Conservation (phyloP, 2,329 filamentous ascomycete species). For the Fusarium xylarioides region DNA sequence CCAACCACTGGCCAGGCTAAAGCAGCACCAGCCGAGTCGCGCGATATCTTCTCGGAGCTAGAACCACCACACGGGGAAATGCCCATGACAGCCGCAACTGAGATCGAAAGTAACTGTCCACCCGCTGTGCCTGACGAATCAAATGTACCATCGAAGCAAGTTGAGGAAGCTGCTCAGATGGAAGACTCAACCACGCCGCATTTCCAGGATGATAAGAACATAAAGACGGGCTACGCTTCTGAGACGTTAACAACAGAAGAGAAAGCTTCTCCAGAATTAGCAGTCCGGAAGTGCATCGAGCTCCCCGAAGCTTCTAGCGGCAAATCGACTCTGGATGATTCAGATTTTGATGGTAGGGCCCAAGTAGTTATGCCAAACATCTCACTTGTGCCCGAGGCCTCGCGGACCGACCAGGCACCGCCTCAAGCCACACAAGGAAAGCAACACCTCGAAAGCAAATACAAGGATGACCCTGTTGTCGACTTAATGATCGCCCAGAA, state of each 20-base stretch:
- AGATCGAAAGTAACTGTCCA: not conserved
- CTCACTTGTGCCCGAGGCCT: not conserved
- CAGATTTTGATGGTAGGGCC: not conserved
- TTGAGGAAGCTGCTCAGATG: slow-evolving; percentile 2
- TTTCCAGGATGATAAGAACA: slow-evolving; percentile 32
- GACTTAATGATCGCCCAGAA: not conserved
- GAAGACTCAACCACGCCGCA: slow-evolving; percentile 13
- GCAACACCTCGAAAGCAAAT: not conserved
- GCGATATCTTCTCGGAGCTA: not conserved
- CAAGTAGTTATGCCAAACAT: not conserved
- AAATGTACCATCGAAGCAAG: not conserved
- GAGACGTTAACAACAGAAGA: not conserved
- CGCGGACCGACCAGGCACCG: not conserved
- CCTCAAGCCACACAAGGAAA: not conserved
- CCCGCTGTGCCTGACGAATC: not conserved
- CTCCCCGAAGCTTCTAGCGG: not conserved
- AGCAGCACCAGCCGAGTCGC: not conserved
- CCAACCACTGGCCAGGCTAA: not conserved
- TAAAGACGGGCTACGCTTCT: slow-evolving; percentile 29
- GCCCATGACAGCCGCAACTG: not conserved
- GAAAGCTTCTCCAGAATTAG: not conserved
- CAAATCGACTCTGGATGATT: not conserved
- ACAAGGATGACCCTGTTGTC: not conserved
- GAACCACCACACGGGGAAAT: not conserved
- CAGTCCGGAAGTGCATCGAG: not conserved